Conservation (phyloP, 2,329 filamentous ascomycete species). For the Madurella mycetomatis region DNA sequence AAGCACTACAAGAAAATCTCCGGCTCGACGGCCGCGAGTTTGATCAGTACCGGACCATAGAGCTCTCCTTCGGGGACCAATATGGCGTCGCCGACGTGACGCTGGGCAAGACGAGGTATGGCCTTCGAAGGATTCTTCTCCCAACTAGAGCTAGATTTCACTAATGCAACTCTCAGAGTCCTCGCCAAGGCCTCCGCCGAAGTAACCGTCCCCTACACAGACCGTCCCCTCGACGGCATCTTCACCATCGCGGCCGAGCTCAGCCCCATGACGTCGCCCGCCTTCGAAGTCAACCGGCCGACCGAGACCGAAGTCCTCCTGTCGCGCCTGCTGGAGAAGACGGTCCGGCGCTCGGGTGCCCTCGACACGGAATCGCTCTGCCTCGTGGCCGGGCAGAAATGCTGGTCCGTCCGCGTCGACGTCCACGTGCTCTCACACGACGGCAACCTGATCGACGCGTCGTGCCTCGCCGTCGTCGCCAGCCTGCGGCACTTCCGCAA, state of each 20-base stretch:
- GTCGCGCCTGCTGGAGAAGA: conserved; percentile 87
- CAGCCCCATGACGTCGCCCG: conserved; percentile 84
- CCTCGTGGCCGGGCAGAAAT: conserved; percentile 83
- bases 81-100: conserved; percentile 85
- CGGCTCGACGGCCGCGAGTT: conserved; percentile 79
- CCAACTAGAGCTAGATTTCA: background rate
- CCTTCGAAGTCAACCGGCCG: conserved; percentile 80
- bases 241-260: conserved; percentile 91
- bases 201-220: conserved; percentile 76
- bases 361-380: conserved; percentile 95
- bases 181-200: conserved; percentile 82
- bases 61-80: conserved; percentile 81
- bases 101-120: conserved; percentile 83
- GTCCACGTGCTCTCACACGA: conserved; percentile 89
- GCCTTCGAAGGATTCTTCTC: background rate
- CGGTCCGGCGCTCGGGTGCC: conserved; percentile 83
- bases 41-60: conserved; percentile 73
- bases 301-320: conserved; percentile 82
- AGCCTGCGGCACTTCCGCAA: conserved; percentile 87
- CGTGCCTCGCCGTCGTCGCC: conserved; percentile 82
- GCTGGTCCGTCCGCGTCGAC: conserved; percentile 87
- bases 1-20: conserved; percentile 75
- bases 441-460: conserved; percentile 80
- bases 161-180: conserved; percentile 44
- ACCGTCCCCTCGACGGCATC: conserved; percentile 91